Evolutionary conservation across 2,329 filamentous ascomycete species (phyloP).

Genomic region (Aspergillus sp.): DNA sequence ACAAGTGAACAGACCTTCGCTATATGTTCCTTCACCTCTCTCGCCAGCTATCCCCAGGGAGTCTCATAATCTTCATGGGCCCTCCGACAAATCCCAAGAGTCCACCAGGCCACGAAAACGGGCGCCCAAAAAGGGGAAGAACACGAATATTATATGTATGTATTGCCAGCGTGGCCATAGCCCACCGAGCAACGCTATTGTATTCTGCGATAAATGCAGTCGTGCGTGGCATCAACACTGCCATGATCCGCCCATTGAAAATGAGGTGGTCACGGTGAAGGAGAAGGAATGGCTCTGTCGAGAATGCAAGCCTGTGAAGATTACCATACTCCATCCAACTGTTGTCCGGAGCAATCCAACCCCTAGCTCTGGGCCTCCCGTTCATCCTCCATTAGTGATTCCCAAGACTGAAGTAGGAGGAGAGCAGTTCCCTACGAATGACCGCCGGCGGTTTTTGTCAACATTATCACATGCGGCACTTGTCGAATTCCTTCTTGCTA

Average conservation of each 20-base stretch:
- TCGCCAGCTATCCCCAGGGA: slow-evolving; percentile 19
- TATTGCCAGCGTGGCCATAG: slow-evolving; percentile 71
- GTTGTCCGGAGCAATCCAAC: slow-evolving; percentile 31
- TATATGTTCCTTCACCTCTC: slow-evolving; percentile 55
- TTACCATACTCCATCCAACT: slow-evolving; percentile 42
- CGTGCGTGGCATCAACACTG: slow-evolving; percentile 78
- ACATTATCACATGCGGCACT: slow-evolving; percentile 61
- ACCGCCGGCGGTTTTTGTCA: slow-evolving; percentile 65
- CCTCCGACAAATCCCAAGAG: slow-evolving; percentile 13
- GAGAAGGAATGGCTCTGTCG: slow-evolving; percentile 71
- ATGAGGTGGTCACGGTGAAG: slow-evolving; percentile 65
- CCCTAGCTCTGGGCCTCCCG: slow-evolving; percentile 2
- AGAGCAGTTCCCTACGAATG: slow-evolving; percentile 27
- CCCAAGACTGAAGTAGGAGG: slow-evolving; percentile 28
- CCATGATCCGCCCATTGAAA: slow-evolving; percentile 72
- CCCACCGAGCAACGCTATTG: slow-evolving; percentile 73
- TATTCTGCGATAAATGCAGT: slow-evolving; percentile 83
- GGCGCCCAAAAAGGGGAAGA: slow-evolving; percentile 45
- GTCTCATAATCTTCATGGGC: slow-evolving; percentile 13
- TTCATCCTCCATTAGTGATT: slow-evolving; percentile 15
- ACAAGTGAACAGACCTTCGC: slow-evolving; percentile 64
- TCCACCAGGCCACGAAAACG: slow-evolving; percentile 58
- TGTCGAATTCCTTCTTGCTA: slow-evolving; percentile 63
- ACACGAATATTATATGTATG: slow-evolving; percentile 59
- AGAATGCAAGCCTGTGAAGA: slow-evolving; percentile 56